Conservation (phyloP, 139 green algal species). For the Pseudopediastrum boryanum region DNA sequence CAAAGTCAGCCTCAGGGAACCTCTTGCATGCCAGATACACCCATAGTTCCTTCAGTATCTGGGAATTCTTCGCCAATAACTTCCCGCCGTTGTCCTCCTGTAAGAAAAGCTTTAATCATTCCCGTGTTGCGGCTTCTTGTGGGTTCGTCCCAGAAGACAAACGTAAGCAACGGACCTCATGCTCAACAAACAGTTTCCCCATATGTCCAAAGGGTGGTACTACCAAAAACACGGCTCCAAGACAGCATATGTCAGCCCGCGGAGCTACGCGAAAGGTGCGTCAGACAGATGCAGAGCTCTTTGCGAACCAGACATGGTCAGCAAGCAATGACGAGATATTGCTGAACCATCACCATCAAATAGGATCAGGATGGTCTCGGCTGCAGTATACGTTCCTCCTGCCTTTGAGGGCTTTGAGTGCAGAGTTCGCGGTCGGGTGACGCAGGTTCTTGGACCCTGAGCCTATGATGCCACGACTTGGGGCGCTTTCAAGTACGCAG, state of each 20-base stretch:
- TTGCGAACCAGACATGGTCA: too few relatives aligned
- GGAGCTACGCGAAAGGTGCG: too few relatives aligned
- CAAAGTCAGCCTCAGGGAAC: background rate
- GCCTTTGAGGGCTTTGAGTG: background rate
- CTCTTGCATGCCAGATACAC: background rate
- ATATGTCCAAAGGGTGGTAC: background rate
- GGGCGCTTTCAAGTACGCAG: background rate
- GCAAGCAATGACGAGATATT: too few relatives aligned
- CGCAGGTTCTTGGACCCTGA: background rate
- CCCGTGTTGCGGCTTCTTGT: too few relatives aligned
- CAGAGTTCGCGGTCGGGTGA: too few relatives aligned
- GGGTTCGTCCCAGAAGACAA: background rate
- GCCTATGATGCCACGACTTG: background rate
- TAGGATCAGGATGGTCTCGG: background rate
- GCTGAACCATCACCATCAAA: background rate
- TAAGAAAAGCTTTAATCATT: too few relatives aligned
- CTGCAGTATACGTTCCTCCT: background rate
- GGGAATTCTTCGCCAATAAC: conserved; percentile 1
- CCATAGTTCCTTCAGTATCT: conserved; percentile 24
- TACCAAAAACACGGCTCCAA: background rate
- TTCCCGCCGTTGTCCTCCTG: background rate
- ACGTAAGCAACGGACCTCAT: background rate
- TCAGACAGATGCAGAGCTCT: too few relatives aligned
- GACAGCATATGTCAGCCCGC: too few relatives aligned
- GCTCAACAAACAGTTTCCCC: background rate